Conservation (phyloP, 345 rosid species). For the Populus tremula region DNA sequence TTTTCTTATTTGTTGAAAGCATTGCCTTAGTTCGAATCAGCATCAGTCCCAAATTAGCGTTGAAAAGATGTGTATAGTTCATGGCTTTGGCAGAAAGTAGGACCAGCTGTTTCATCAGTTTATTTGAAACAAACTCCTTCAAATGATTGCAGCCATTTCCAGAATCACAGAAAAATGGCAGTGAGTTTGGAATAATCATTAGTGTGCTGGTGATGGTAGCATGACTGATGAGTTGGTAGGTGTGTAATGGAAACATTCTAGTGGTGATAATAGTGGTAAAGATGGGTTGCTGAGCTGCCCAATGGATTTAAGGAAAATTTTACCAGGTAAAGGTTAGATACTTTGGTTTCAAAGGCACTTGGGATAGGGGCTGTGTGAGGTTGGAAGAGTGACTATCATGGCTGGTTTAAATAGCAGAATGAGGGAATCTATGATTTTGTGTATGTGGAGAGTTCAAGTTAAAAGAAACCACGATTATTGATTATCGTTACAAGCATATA, state of each 20-base stretch:
- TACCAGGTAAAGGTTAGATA: background rate
- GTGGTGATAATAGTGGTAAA: background rate
- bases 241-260: background rate
- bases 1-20: background rate
- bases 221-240: background rate
- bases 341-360: background rate
- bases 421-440: background rate
- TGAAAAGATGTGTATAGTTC: background rate
- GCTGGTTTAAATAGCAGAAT: background rate
- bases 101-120: background rate
- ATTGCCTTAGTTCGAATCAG: background rate
- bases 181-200: background rate
- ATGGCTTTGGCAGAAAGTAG: background rate
- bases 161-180: background rate
- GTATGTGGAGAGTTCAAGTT: background rate
- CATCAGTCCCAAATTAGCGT: background rate
- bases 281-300: slow-evolving; percentile 1
- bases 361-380: background rate
- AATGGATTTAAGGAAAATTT: background rate
- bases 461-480: background rate
- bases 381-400: background rate
- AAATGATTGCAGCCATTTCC: background rate
- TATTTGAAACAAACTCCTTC: background rate
- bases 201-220: background rate
- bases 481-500: background rate